Evolutionary conservation across 129 eudicot genomes (phyloP), one percentile per base, ranked within the genome.

Genomic region (Tagetes erecta): DNA sequence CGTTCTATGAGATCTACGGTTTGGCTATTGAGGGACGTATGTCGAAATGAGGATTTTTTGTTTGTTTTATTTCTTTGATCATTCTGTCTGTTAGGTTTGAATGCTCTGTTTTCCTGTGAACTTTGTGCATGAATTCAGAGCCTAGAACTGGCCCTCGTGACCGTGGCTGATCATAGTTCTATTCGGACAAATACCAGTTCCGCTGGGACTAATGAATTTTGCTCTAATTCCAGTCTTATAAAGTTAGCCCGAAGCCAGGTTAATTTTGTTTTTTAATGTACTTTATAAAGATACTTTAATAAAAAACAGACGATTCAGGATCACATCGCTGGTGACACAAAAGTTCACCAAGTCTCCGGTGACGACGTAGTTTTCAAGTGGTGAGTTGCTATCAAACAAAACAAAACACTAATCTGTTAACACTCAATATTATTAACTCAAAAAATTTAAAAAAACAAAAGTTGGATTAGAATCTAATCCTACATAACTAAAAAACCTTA

Each of bases 21-120:
- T 56, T 36, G 57, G 67, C 39, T 8, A 42, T 44, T 6, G 77
- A 73, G 77, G 58, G 57, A 59, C 41, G 44, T 58, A 30, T 34
- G 33, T 34, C 47, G 3, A 42, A 45, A 31, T 40, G 42, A 11
- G 5, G n/a, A 31, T 72, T 27, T 46, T 14, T 39, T 41, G 58
- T 71, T 40, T 37, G 35, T 55, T 2, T 27, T n/a, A 6, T 27
- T 53, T 30, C 13, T 27, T 10, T 71, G 11, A 40, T 72, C 55
- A 55, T 11, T 56, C 39, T 55, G 56, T 67, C 45, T 30, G 56
- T 45, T 8, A 40, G 3, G 1, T 10, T n/a, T 55, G 62, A 34
- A 50, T 39, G 51, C 53, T 71, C 39, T 56, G 31, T 30, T 12
- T 38, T 30, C 56, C 41, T 57, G 37, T 49, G 41, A 4, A 14